These are phyloP conservation scores for Clitocybe nebularis DNA, from an alignment of 1,284 basidiomycete genomes.

Conservation along the genomic window DNA sequence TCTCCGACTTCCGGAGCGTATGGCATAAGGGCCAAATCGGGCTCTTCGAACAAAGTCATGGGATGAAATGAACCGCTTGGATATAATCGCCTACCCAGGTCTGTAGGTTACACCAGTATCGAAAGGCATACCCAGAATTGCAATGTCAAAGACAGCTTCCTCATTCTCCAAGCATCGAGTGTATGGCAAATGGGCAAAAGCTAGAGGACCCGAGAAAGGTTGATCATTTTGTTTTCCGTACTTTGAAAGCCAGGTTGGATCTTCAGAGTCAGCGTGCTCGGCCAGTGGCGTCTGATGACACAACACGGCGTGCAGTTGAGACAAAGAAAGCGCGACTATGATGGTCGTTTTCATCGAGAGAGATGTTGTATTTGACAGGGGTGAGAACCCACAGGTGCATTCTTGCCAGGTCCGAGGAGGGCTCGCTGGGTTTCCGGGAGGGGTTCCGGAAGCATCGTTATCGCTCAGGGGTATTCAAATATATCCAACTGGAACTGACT, in stretches of 20 bases:
- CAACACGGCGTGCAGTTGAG: slow-evolving; percentile 3
- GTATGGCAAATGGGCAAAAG: slow-evolving; percentile 73
- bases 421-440: neutral
- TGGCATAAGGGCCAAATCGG: slow-evolving; percentile 78
- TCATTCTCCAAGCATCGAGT: slow-evolving; percentile 65
- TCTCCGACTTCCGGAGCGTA: slow-evolving; percentile 72
- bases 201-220: slow-evolving; percentile 65
- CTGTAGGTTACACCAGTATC: slow-evolving; percentile 72
- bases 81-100: slow-evolving; percentile 40
- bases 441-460: no score
- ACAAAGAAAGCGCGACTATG: slow-evolving; percentile 2
- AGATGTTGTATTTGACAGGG: no score
- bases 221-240: slow-evolving; percentile 71
- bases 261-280: slow-evolving; percentile 5
- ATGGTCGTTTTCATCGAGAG: slow-evolving; percentile 1
- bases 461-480: no score
- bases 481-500: no score
- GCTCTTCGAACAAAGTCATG: slow-evolving; percentile 36
- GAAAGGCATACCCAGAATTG: slow-evolving; percentile 78
- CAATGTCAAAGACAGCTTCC: slow-evolving; percentile 58
- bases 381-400: no score
- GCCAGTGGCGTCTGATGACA: slow-evolving; percentile 12
- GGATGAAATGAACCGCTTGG: neutral
- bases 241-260: slow-evolving; percentile 55
- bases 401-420: neutral